Base-by-base conservation (phyloP, 164 flowering plant species). In the Vitis labrusca region DNA sequence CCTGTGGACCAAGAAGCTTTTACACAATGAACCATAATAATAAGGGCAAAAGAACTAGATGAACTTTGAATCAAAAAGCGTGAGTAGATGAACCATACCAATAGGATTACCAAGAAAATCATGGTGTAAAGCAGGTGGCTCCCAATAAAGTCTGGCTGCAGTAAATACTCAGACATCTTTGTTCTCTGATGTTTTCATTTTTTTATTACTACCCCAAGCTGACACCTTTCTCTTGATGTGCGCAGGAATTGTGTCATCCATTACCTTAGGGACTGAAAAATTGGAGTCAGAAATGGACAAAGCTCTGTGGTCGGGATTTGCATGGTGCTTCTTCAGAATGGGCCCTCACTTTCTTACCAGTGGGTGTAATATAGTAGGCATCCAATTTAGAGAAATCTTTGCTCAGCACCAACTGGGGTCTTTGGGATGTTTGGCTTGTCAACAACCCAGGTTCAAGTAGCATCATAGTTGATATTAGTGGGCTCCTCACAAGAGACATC, bases 341-440 rank as follows among this genome's bases (percentile, higher is more conserved):
- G 8, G 87, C 68, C 73, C 90, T 86, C 52, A 88, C 72, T 63
- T 70, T 84, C 77, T 86, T 91, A 27, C 95, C 96, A 2, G 77
- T 73, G 1, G 92, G 91, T 4, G 89, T 72, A 11, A 69, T 65
- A 61, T 90, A 92, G 69, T 85, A 79, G 29, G 87, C 79, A 80
- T 94, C 98, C 75, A 88, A 12, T 69, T 77, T 89, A 27, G 94
- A 83, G 68, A 51, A 82, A 74, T 89, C 96, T 65, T 58, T 85
- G 66, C 96, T 81, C 4, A 88, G 72, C 13, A 79, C 78, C 75
- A 87, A 65, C 68, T 13, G 97, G 98, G 51, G 93, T 75, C 73
- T 83, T 88, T 49, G 91, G 98, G 55, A 91, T 61, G 64, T 85
- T 83, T 49, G 94, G 98, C 78, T 84, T 88, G 82, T 94, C 93